A percentile compares a stretch with the other conserved stretches of the same genome.
phyloP scores from a whole-genome alignment of 2,329 filamentous ascomycete species.

The Penicillium olsonii region DNA sequence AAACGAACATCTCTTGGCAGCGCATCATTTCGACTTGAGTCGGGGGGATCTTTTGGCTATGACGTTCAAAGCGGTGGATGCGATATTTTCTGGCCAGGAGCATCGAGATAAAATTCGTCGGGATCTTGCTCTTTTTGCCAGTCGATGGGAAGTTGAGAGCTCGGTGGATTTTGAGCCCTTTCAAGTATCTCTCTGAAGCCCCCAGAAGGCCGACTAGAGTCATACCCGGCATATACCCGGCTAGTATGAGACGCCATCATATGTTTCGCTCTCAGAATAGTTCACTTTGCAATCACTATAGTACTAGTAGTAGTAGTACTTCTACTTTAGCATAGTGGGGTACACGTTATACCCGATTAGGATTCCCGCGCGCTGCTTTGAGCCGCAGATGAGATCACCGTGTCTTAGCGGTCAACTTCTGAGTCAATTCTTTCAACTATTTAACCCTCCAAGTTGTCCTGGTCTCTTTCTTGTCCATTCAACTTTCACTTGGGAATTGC shows the following conservation, averaged over 20 bases:
- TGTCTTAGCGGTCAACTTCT: not conserved
- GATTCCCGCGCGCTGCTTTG: not conserved
- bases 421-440: no score
- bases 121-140: conserved; percentile 26
- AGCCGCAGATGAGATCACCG: no score
- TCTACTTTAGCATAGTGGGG: no score
- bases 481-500: not conserved
- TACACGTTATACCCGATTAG: no score
- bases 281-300: no score
- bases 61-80: conserved; percentile 61
- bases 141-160: not conserved
- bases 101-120: conserved; percentile 51
- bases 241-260: no score
- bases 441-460: no score
- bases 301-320: no score
- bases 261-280: no score
- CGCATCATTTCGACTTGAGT: conserved; percentile 66
- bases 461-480: not conserved
- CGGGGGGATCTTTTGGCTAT: conserved; percentile 54
- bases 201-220: no score
- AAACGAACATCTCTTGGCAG: conserved; percentile 74
- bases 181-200: no score
- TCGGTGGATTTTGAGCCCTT: not conserved
- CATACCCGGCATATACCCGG: no score
- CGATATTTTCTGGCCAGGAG: conserved; percentile 65